Evolutionary conservation across 495 filamentous ascomycete genomes (phyloP), one percentile per base, ranked within the genome.

Genomic region (Lasiosphaeria ovina): DNA sequence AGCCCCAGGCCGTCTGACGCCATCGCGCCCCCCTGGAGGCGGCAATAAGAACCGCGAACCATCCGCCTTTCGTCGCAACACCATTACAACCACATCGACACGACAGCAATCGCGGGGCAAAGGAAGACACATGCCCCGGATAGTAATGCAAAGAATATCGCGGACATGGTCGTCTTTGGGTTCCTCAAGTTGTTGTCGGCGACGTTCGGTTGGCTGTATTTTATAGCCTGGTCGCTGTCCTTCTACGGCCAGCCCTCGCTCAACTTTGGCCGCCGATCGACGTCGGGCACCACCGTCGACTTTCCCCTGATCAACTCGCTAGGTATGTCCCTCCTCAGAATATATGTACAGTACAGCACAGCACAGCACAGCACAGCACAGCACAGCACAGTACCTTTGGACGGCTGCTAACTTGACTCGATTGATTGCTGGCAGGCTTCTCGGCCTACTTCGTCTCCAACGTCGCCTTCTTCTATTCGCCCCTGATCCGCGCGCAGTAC

Each of bases 181-280:
- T 57, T 69, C 32, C 63, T 72, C 49, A 57, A 59, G 16, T 55
- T 76, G n/a, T 34, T 83, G 9, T 87, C 84, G n/a, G 69, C 66
- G 58, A 12, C 82, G 0, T 79, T 85, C 50, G 84, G 84, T 62
- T 85, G 84, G 80, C 58, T 79, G 57, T 87, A 87, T 74, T 85
- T 84, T 59, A 55, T 86, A n/a, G 83, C 81, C 69, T 95, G 93
- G 93, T 90, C 88, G 1, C 70, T 88, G 44, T 96, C 91, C 11
- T 98, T 97, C 76, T 98, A 97, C 70, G 93, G 95, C 2, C 94
- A 98, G 67, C 83, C 88, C 1, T 71, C 93, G 44, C 81, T 85
- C 58, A 98, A 96, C 78, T 86, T 79, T 70, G 80, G 74, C 35
- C 85, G 92, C 17, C 79, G 81, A 32, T 88, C 92, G 3, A 96